Base-by-base conservation (phyloP, 208 protist genomes). In the Trypanosoma vivax region DNA sequence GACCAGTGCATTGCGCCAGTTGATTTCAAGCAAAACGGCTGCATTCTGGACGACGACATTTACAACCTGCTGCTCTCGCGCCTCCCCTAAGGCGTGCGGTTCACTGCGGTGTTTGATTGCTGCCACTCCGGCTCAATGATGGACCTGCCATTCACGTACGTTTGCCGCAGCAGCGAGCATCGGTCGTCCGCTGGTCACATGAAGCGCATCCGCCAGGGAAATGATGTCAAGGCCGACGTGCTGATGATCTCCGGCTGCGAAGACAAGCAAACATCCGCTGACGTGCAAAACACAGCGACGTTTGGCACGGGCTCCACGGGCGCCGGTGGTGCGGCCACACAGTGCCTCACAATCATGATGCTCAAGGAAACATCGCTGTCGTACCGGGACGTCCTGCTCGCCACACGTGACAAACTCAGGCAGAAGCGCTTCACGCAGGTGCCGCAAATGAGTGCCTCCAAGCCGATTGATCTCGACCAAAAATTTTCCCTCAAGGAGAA, bases 91-190 rank as follows among this genome's bases (percentile, higher is more conserved):
- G 84, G 78, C n/a, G 73, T 79, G 18, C 78, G 75, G 10, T 61
- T 95, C 2, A 90, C 82, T 2, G 65, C 63, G 7, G 61, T 96
- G 33, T 90, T 92, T 58, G 87, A 96, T 52, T 92, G 85, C 76
- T 96, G 87, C 64, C 90, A 96, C 79, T 85, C 76, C 6, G 90
- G 81, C 42, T 76, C 75, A 31, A 82, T 87, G 63, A 58, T 91
- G 9, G 83, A 91, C 53, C 75, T 92, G 5, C 83, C 88, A 18
- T 88, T 71, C 65, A 31, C 35, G 9, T 83, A 86, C 66, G 63
- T 76, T 19, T 63, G 64, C 13, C 13, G 31, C 42, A 76, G 57
- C 49, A 51, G 40, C 23, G 13, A 69, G 29, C 54, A 50, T 52
- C 38, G 48, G 24, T 33, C 18, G 4, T 47, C 28, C 42, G 10